Conservation (phyloP, 306 rosid species). For the Inga leiocalycina region DNA sequence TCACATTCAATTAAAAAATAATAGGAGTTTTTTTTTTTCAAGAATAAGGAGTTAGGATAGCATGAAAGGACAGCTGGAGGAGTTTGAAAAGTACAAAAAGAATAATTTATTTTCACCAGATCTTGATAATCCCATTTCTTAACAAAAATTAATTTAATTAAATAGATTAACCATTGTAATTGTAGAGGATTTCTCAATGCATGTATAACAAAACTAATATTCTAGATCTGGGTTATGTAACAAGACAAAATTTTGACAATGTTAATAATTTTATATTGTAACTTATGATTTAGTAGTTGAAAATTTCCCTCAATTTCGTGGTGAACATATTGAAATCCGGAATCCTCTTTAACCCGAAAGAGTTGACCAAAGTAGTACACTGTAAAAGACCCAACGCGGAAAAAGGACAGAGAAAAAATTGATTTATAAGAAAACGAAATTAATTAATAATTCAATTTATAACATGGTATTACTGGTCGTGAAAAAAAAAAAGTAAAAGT, state of each 20-base stretch:
- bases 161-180: background rate
- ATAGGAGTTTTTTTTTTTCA: background rate
- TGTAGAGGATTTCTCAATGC: background rate
- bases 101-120: background rate
- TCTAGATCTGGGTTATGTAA: background rate
- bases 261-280: background rate
- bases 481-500: background rate
- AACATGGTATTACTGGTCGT: background rate
- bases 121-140: background rate
- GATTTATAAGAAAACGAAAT: background rate
- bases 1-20: background rate
- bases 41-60: background rate
- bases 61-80: background rate
- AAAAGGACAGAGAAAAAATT: background rate
- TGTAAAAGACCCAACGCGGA: background rate
- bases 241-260: background rate
- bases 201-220: constrained; percentile 7
- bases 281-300: background rate
- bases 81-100: background rate
- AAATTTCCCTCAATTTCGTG: background rate
- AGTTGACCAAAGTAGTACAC: background rate
- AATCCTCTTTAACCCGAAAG: background rate
- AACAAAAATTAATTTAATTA: background rate
- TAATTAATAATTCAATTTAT: background rate
- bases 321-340: background rate